Base-by-base conservation (phyloP, 352 stramenopile species). In the Phytophthora ohioensis region DNA sequence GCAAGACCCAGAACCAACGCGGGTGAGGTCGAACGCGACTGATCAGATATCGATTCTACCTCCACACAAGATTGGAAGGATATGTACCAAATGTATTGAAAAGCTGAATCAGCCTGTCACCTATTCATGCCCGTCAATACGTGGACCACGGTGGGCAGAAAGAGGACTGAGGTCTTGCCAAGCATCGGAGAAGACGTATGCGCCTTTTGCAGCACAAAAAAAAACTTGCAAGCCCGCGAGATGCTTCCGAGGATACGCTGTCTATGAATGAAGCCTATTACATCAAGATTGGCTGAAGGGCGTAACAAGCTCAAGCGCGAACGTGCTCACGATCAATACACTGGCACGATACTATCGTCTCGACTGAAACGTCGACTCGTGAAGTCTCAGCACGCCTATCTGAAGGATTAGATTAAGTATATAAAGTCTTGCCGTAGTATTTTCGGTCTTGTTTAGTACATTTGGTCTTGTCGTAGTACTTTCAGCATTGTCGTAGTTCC, bases 281-380 rank as follows among this genome's bases (percentile, higher is more conserved):
- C 11, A 67, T 3, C 27, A 53, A 34, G 2, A 67, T 52, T 67
- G 58, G 46, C 12, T 53, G 4, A 39, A 35, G 15, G 47, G 32
- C 5, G 30, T 9, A n/a, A 5, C 47, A 32, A 55, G n/a, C 12
- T 4, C 48, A 11, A 30, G 21, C 21, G 3, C 47, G 10, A 15
- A 36, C 21, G 59, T 48, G 17, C 59, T 67, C 38, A 53, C 47
- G 2, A 58, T 67, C 35, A 48, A 53, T n/a, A 58, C 58, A 10
- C 48, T 67, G 3, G 48, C 39, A 35, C 38, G 48, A 48, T 67
- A 59, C 9, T 59, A 59, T 59, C 49, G 39, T 4, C 34, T 56
- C 6, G 57, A 64, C 4, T 56, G 45, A 48, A 53, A 39, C 57
- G 45, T n/a, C 57, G 45, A 5, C 32, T 45, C 5, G 32, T 45